Base-by-base conservation (phyloP, 225 moss, liverwort and hornwort species). In the Marchantia polymorpha region DNA sequence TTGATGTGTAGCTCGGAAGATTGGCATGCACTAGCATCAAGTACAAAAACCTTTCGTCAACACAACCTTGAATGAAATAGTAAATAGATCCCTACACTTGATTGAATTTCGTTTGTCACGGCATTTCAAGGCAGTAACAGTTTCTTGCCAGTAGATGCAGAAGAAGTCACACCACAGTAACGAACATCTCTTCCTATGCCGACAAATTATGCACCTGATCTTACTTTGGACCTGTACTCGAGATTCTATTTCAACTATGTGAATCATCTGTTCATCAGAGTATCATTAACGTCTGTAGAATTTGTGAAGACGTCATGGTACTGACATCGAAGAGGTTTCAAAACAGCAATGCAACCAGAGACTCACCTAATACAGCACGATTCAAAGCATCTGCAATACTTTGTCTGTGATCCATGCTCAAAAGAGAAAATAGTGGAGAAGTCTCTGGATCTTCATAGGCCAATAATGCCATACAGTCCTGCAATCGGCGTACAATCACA, bases 381-480 rank as follows among this genome's bases (percentile, higher is more conserved):
- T 96, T 96, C 85, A 96, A 78, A 49, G 81, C 91, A 81, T 96
- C 96, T 29, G 96, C 96, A 55, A 96, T 85, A 79, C 79, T 87
- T 80, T 94, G 96, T 19, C 96, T 91, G 84, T 94, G 92, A 63
- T 96, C 96, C 87, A 84, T 79, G 64, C 86, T 90, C 68, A 96
- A 71, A 78, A 92, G 94, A 71, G 87, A 87, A 51, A 93, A 92
- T 76, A 94, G 78, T 27, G 96, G 96, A 13, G 96, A 94, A 0
- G 82, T 90, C 70, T 91, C 89, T 58, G 96, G 94, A 70, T 96
- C 90, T 74, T 94, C 94, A 80, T 96, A 96, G 27, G 94, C 96
- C 66, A 96, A 87, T 85, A 96, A 79, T 27, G 94, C 96, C 92
- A 96, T 94, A 70, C 88, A 91, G 82, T 95, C 95, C 93, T 95